Evolutionary conservation across 2,329 filamentous ascomycete species (phyloP), one percentile per base, ranked within the genome.

Genomic region (Ophiostoma sp.): DNA sequence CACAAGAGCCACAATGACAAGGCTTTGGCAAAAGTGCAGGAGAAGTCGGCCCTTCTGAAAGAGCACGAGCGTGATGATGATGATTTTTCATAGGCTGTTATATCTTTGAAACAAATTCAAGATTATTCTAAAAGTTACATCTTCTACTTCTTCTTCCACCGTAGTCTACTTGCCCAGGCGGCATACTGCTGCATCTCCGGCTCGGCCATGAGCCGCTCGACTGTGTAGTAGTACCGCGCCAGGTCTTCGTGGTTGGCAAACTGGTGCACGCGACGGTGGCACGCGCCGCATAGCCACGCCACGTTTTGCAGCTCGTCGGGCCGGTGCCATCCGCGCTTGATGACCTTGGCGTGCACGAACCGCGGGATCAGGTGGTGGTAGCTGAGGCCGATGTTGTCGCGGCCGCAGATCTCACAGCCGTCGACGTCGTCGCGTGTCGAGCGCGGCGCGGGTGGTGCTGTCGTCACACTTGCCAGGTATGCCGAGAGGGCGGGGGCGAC

Each of bases 311-410:
- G 78, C 79, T 88, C 86, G 78, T 91, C 90, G 73, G 88, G 86
- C 3, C 85, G 84, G 80, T 94, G 91, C 92, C 92, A 96, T 0
- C 90, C 90, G 60, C 91, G 83, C 81, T 91, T 92, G 54, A 92
- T 77, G 3, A 86, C 91, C 77, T 93, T 92, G 8, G 85, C 88
- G 78, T 96, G 92, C 71, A 92, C 88, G 62, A 86, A 85, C 57
- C 87, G 85, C n/a, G 93, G 93, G 69, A 96, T 93, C 62, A 96
- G 81, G 80, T 96, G 93, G 77, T 96, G 93, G 77, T 95, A 96
- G 0, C 90, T 91, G 72, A 95, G 79, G 10, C 87, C 87, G 31
- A 95, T 86, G 87, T 91, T 93, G 72, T 87, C 86, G 0, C 92
- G 83, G 1, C 83, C 85, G 77, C 92, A 96, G 33, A 96, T 85